Evolutionary conservation across 441 rosid genomes (phyloP), one percentile per base, ranked within the genome.

Genomic region (Viola pubescens): DNA sequence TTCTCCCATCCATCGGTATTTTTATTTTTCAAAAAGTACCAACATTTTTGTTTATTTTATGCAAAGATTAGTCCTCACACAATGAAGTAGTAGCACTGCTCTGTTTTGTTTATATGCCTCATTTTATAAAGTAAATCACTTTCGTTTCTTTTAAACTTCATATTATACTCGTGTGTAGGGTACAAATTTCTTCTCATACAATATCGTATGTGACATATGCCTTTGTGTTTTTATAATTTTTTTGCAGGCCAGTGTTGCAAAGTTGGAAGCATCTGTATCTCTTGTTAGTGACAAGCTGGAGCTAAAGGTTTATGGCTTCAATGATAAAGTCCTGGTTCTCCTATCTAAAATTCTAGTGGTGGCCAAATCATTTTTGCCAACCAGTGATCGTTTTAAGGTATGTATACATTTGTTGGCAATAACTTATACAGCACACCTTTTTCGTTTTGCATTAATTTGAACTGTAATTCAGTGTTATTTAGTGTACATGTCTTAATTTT

Each of bases 181-280:
- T 26, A 2, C 34, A 26, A 26, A 26, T 26, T 2, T 26, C 34
- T 26, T 26, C 34, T 26, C 34, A 26, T 51, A 61, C 11, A 40
- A 54, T 55, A 16, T 70, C 54, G 68, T 50, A 40, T 16, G 9
- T 48, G 61, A 68, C 50, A 7, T 0, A 37, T 12, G 44, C 26
- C 8, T 50, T 49, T 26, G 34, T 26, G 34, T 26, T 26, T 7
- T 64, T 34, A 19, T 58, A 62, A 19, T 48, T 12, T 58, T n/a
- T 68, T 57, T 75, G 72, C 95, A 94, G 99, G 99, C 99, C 68
- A 81, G 88, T 68, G 76, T 94, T 58, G 96, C 99, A 68, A 94
- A 83, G 77, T 79, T 94, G 76, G 95, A 90, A 78, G 85, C 98
- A 46, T 80, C 87, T 55, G 80, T 89, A 49, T 77, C 91, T 45